Evolutionary conservation across 2,329 filamentous ascomycete species (phyloP).

Genomic region (Exserohilum rostratum): DNA sequence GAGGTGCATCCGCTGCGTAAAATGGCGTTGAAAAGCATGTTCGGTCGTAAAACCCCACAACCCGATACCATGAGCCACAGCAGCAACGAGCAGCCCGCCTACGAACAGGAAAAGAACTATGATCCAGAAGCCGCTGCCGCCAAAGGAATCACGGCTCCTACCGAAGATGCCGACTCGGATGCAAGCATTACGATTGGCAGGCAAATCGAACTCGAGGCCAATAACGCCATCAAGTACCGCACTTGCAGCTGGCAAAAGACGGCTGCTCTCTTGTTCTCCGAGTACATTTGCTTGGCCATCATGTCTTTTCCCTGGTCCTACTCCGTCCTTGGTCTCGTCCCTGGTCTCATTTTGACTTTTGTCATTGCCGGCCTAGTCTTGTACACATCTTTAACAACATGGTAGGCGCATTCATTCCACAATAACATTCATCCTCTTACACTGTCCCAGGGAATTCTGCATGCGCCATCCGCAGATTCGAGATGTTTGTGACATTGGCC

Average conservation of each 20-base stretch:
- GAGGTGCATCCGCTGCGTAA: conserved; percentile 55
- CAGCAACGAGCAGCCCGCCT: conserved; percentile 23
- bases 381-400: conserved; percentile 76
- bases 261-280: conserved; percentile 85
- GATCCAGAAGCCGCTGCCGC: conserved; percentile 44
- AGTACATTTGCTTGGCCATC: conserved; percentile 91
- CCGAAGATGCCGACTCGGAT: conserved; percentile 41
- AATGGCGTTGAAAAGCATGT: conserved; percentile 57
- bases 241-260: conserved; percentile 97
- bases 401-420: conserved; percentile 52
- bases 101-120: conserved; percentile 23
- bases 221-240: conserved; percentile 84
- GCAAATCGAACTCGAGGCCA: conserved; percentile 78
- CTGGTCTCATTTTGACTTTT: conserved; percentile 81
- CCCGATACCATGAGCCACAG: conserved; percentile 20
- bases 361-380: conserved; percentile 79
- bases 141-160: conserved; percentile 47
- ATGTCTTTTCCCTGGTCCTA: conserved; percentile 98
- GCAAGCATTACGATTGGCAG: conserved; percentile 59
- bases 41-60: conserved; percentile 28
- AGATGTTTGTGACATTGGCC: conserved; percentile 94
- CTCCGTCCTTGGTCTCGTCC: conserved; percentile 82
- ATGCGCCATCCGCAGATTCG: conserved; percentile 87
- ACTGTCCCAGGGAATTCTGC: conserved; percentile 77
- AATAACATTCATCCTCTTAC: conserved; percentile 9